Evolutionary conservation across 2,329 filamentous ascomycete genomes (phyloP).

Genomic region (Taxawa tesnikishii): DNA sequence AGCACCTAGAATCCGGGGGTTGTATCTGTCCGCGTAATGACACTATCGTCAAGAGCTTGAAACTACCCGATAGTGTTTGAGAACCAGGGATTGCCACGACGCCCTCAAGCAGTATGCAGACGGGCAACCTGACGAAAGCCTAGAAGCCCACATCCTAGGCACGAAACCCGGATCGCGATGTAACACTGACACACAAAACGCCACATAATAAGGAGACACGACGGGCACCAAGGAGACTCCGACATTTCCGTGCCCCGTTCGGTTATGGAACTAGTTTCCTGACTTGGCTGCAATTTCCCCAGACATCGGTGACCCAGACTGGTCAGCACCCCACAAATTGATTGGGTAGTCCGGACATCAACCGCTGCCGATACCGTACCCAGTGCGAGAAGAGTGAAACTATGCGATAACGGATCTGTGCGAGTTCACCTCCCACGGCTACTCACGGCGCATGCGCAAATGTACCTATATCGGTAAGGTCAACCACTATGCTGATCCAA

Average conservation of each 20-base stretch:
- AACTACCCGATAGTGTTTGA: too few species aligned
- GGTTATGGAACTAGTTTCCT: slow-evolving; percentile 2
- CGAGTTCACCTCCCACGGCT: slow-evolving; percentile 3
- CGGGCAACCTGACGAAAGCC: too few species aligned
- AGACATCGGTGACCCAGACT: slow-evolving; percentile 4
- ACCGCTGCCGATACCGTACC: slow-evolving; percentile 2
- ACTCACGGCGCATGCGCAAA: slow-evolving; percentile 3
- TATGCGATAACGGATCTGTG: slow-evolving; percentile 2
- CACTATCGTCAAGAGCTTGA: too few species aligned
- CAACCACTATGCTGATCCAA: slow-evolving; percentile 2
- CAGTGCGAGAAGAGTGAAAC: slow-evolving; percentile 2
- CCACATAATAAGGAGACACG: not conserved
- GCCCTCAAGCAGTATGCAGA: too few species aligned
- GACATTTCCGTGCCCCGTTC: slow-evolving; percentile 2
- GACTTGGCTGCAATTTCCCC: slow-evolving; percentile 3
- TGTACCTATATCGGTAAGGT: slow-evolving; percentile 2
- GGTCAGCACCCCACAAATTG: slow-evolving; percentile 3
- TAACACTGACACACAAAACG: not conserved
- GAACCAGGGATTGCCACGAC: not conserved
- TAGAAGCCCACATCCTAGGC: too few species aligned
- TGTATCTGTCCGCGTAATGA: too few species aligned
- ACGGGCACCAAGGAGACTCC: not conserved
- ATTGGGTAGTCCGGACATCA: slow-evolving; percentile 1
- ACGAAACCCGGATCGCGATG: not conserved
- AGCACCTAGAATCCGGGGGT: too few species aligned